Evolutionary conservation across 176 grass and related monocot species (phyloP).

Genomic region (Juncus inflexus): DNA sequence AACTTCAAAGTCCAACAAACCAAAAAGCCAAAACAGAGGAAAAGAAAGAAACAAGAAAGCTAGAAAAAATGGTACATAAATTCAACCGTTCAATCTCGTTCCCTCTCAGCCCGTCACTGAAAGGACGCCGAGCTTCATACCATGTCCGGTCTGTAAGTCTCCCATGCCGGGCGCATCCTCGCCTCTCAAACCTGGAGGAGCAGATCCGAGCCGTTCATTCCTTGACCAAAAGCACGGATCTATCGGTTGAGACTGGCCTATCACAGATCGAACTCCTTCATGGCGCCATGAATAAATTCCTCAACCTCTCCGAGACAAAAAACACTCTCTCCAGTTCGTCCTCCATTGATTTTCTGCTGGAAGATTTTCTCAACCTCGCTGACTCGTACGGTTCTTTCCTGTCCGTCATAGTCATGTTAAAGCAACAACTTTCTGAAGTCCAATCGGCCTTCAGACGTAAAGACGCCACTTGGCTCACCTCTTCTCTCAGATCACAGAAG

Average conservation of each 20-base stretch:
- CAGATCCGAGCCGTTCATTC: conserved; percentile 38
- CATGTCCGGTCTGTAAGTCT: conserved; percentile 58
- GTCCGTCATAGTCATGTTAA: conserved; percentile 30
- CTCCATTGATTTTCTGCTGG: conserved; percentile 37
- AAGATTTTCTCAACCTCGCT: conserved; percentile 50
- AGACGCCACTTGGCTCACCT: conserved; percentile 31
- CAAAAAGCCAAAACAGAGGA: background rate
- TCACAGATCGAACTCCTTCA: conserved; percentile 35
- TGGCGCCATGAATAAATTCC: conserved; percentile 41
- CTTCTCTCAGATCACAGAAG: conserved; percentile 40
- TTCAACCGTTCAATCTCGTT: conserved; percentile 63
- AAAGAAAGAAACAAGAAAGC: background rate
- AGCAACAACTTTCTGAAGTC: conserved; percentile 26
- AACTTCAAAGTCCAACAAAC: background rate
- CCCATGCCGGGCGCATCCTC: conserved; percentile 43
- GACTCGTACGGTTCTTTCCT: conserved; percentile 60
- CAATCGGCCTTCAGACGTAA: conserved; percentile 41
- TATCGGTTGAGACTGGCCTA: conserved; percentile 26
- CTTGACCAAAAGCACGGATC: conserved; percentile 22
- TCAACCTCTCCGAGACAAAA: conserved; percentile 35
- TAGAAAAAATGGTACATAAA: conserved; percentile 36
- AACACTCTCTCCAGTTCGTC: conserved; percentile 11
- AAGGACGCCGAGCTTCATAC: background rate
- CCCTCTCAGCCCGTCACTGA: conserved; percentile 32
- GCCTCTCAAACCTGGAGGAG: conserved; percentile 39